Evolutionary conservation across 352 stramenopile species (phyloP), one percentile per base, ranked within the genome.

Genomic region (Phytophthora cryptogea): DNA sequence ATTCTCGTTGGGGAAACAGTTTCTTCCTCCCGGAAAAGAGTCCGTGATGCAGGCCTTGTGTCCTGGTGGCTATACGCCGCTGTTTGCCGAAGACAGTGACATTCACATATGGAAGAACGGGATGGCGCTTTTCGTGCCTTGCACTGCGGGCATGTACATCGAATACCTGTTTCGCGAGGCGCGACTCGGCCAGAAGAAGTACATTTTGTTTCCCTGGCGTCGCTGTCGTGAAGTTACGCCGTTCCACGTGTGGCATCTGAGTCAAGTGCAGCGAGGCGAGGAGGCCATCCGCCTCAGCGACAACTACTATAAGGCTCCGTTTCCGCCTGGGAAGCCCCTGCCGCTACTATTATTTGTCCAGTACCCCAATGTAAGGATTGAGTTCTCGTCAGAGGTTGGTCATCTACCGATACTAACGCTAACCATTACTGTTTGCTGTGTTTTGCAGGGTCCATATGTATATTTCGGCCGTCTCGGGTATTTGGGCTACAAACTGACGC

Each of bases 401-500:
- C 20, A 16, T 23, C 11, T 14, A 31, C 59, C 2, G 50, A 1
- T 45, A 41, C 28, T 64, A 23, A 23, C 14, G 51, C 41, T 45
- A 28, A 43, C 37, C 30, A 37, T 30, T 36, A 2, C 55, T 59
- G 7, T 23, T 41, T 44, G 1, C 7, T 55, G 3, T 26, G n/a
- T 55, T 17, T 4, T 14, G 2, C 46, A 80, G 39, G 76, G 80
- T 0, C 72, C 82, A 0, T 89, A 88, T 69, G 75, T 92, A 20
- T 92, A 92, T 67, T 88, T 76, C 46, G 82, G 82, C 1, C 78
- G 72, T 3, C 69, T 92, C 23, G 82, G 78, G 1, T 80, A 79
- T 42, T 54, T 92, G 8, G 82, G 82, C 13, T 51, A 80, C 36
- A 49, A 51, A 26, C 41, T 54, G 9, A 51, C 59, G 0, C 76